Evolutionary conservation across 495 filamentous ascomycete species (phyloP).

Genomic region (Mytilinidion resinicola): DNA sequence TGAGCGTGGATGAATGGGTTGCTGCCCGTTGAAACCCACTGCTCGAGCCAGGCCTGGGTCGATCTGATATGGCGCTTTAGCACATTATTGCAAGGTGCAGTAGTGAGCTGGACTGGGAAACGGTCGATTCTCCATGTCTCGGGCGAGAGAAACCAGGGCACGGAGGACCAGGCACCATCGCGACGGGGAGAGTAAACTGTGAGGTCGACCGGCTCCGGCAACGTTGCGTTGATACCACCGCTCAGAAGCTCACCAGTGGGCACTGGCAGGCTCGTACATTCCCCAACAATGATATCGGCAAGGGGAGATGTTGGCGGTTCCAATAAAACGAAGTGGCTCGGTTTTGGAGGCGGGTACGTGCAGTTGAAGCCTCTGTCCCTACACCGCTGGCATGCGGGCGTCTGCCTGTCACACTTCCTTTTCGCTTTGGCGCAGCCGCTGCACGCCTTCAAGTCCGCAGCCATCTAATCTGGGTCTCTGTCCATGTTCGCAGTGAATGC

Average conservation of each 20-base stretch:
- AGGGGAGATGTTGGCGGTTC: slow-evolving; percentile 11
- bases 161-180: not conserved
- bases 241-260: slow-evolving; percentile 4
- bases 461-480: no score
- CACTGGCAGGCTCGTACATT: not conserved
- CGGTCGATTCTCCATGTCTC: slow-evolving; percentile 19
- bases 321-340: not conserved
- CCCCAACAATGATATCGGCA: not conserved
- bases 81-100: not conserved
- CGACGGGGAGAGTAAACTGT: not conserved
- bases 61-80: no score
- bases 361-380: slow-evolving; percentile 14
- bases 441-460: slow-evolving; percentile 2
- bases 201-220: slow-evolving; percentile 3
- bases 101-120: not conserved
- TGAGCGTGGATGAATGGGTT: slow-evolving; percentile 6
- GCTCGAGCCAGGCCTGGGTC: not conserved
- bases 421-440: slow-evolving; percentile 15
- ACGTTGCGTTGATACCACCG: not conserved
- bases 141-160: slow-evolving; percentile 15
- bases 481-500: no score
- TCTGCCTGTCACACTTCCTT: slow-evolving; percentile 16
- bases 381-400: slow-evolving; percentile 16
- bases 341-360: slow-evolving; percentile 6
- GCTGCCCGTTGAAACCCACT: not conserved